These are phyloP conservation scores for Rhododendron griersonianum DNA, from an alignment of 148 eudicot species.

Conservation along the genomic window DNA sequence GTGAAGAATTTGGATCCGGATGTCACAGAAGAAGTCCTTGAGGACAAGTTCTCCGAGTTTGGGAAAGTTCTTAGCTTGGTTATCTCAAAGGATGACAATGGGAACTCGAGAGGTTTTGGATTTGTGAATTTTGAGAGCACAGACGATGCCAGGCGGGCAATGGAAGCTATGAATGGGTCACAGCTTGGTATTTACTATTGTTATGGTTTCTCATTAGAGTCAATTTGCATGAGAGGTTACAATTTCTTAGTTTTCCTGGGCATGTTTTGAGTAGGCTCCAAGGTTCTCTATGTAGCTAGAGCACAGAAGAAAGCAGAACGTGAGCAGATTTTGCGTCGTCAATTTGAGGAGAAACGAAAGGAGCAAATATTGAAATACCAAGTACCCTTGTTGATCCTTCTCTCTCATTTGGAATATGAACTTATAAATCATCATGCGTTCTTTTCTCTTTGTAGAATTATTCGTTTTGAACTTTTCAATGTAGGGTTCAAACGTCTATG, in stretches of 20 bases:
- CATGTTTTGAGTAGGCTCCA: conserved; percentile 42
- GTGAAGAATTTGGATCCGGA: conserved; percentile 63
- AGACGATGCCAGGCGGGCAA: conserved; percentile 58
- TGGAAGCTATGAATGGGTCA: conserved; percentile 66
- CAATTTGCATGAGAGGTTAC: not conserved
- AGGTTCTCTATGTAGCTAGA: conserved; percentile 67
- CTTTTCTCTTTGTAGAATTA: not conserved
- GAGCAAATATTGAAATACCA: conserved; percentile 57
- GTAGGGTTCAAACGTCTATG: conserved; percentile 72
- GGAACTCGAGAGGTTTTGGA: conserved; percentile 69
- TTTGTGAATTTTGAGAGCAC: conserved; percentile 68
- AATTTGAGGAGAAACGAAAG: conserved; percentile 67
- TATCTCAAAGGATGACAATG: conserved; percentile 56
- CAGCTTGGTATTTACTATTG: conserved; percentile 42
- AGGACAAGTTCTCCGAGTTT: conserved; percentile 54
- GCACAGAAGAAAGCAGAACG: conserved; percentile 84
- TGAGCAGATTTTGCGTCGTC: conserved; percentile 50
- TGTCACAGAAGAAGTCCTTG: conserved; percentile 45
- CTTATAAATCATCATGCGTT: not conserved
- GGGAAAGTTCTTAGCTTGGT: conserved; percentile 68
- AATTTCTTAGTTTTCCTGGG: conserved; percentile 7
- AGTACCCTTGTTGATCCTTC: conserved; percentile 23
- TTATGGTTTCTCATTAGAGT: not conserved
- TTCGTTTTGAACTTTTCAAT: not conserved
- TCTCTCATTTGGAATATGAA: not conserved